Conservation (phyloP, 2,329 filamentous ascomycete genomes). For the Hypoxylon sp. region DNA sequence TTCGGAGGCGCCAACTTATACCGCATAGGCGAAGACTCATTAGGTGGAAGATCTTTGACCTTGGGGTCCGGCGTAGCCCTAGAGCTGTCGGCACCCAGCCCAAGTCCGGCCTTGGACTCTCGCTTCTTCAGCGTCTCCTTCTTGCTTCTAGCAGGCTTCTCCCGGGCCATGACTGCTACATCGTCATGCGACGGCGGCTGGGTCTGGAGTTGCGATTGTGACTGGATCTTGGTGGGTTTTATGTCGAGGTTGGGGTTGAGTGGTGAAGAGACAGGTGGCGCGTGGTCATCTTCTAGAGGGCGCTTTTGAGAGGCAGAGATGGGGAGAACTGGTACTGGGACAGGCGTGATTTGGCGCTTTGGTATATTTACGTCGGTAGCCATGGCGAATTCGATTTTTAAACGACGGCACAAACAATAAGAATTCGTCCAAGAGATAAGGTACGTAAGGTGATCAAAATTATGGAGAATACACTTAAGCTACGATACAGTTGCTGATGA, state of each 20-base stretch:
- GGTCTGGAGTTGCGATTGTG: not conserved
- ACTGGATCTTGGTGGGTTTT: constrained; percentile 45
- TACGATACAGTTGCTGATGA: not conserved
- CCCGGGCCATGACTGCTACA: constrained; percentile 51
- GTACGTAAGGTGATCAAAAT: not conserved
- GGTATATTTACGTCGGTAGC: constrained; percentile 43
- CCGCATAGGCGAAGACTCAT: constrained; percentile 61
- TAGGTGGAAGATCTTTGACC: constrained; percentile 50
- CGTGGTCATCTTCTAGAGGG: constrained; percentile 72
- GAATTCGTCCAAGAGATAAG: not conserved
- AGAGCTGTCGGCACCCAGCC: constrained; percentile 56
- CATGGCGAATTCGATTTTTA: constrained; percentile 36
- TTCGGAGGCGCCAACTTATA: constrained; percentile 72
- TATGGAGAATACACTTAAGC: constrained; percentile 6
- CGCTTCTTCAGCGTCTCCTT: constrained; percentile 75
- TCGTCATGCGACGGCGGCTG: constrained; percentile 49
- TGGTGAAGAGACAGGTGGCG: constrained; percentile 75
- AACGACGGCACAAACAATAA: not conserved
- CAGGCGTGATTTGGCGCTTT: constrained; percentile 44
- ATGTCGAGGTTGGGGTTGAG: constrained; percentile 71
- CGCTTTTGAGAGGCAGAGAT: constrained; percentile 69
- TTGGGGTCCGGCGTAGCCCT: constrained; percentile 67
- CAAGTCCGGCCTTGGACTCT: constrained; percentile 63
- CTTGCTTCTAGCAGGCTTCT: constrained; percentile 62
- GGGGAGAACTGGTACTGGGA: constrained; percentile 45